These are phyloP conservation scores for Salix viminalis DNA, from an alignment of 345 rosid genomes.

Conservation along the genomic window DNA sequence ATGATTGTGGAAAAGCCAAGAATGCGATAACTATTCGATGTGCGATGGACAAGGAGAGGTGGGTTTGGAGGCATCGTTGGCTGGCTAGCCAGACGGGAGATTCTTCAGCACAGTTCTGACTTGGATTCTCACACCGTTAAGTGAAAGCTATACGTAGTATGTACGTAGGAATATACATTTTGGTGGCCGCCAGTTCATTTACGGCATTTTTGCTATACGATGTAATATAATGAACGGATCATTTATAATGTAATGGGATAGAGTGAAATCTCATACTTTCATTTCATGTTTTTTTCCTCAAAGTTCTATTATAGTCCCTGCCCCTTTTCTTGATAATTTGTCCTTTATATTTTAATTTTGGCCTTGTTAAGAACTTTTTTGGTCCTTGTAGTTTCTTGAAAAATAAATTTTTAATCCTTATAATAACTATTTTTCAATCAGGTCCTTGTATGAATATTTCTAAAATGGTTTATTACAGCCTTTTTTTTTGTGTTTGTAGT, in stretches of 20 bases:
- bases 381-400: not conserved
- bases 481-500: not conserved
- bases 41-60: not conserved
- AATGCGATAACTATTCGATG: not conserved
- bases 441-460: not conserved
- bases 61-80: not conserved
- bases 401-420: too few species aligned
- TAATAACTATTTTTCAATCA: not conserved
- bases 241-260: too few species aligned
- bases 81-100: not conserved
- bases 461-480: not conserved
- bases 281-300: too few species aligned
- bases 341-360: too few species aligned
- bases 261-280: too few species aligned
- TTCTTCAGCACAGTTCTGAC: not conserved
- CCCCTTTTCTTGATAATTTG: too few species aligned
- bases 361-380: too few species aligned
- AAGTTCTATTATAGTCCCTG: too few species aligned
- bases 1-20: not conserved
- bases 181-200: not conserved
- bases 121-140: not conserved
- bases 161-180: not conserved
- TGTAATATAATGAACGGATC: too few species aligned
- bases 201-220: too few species aligned
- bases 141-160: not conserved